Base-by-base conservation (phyloP, 2,329 filamentous ascomycete species). In the Monosporascus sp. region DNA sequence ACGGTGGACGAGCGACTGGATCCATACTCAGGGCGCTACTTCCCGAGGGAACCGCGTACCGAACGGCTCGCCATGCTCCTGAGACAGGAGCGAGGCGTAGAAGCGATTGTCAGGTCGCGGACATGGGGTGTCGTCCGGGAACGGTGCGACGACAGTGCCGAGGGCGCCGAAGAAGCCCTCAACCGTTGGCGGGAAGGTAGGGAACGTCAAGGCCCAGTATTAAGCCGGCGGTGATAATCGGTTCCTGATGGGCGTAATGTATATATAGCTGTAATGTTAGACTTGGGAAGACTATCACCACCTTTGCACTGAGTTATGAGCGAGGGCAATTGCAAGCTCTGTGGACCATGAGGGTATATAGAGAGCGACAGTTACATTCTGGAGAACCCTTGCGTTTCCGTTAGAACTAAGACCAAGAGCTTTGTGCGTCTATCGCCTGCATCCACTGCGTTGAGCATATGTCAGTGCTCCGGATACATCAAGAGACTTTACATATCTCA, bases 1-100 rank as follows among this genome's bases (percentile, higher is more conserved):
- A 78, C 93, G 0, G 85, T 97, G 5, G 83, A 97, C 68, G 94
- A 97, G 72, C 78, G 94, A 52, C 70, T 97, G 54, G 94, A 99
- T 74, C 94, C 94, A 2, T 99, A 99, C 67, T 92, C 88, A 9
- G 88, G 78, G 7, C 78, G 93, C 24, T 96, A 90, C 68, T 93
- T 93, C 62, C 85, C 89, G 0, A 74, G 77, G 50, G 91, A 97
- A 72, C 79, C 89, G 15, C 79, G 91, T 58, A 94, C 91, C 1
- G 89, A 97, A 72, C 82, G 80, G 48, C 70, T 99, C 56, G 91
- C 90, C 9, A 79, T 77, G 43, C 67, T 92, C 50, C 74, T 95
- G 54, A 79, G 88, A 61, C 88, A 89, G 66, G 90, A 95, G 73
- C 80, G 83, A 64, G 81, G 82, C 39, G 83, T 95, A 17, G 90